A percentile compares a stretch with the other conserved stretches of the same genome.
Evolutionary conservation across 768 basidiomycete genomes (phyloP).

Genomic region (Fibroporia radiculosa): DNA sequence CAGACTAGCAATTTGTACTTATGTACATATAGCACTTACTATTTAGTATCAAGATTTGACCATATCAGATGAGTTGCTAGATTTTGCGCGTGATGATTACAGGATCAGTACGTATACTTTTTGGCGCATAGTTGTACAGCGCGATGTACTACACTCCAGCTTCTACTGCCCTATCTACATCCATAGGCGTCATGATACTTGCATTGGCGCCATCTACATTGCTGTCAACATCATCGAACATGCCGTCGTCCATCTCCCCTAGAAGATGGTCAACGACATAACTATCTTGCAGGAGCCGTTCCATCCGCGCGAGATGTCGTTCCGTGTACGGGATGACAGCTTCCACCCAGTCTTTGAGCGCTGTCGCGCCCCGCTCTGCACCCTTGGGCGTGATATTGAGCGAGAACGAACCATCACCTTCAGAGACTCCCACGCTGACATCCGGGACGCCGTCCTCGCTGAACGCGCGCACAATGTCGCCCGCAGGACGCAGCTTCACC

Average conservation of each 20-base stretch:
- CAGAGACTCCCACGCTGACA: slow-evolving; percentile 16
- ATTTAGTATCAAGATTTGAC: no score
- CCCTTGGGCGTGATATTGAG: neutral
- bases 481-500: slow-evolving; percentile 66
- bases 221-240: slow-evolving; percentile 43
- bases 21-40: no score
- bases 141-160: no score
- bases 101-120: no score
- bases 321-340: slow-evolving; percentile 92
- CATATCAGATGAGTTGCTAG: no score
- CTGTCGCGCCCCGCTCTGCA: slow-evolving; percentile 18
- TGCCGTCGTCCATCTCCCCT: slow-evolving; percentile 80
- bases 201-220: slow-evolving; percentile 9
- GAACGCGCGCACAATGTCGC: slow-evolving; percentile 69
- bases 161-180: slow-evolving; percentile 9
- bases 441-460: slow-evolving; percentile 10
- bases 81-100: no score
- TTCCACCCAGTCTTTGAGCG: slow-evolving; percentile 71
- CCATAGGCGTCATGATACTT: slow-evolving; percentile 4
- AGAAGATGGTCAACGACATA: slow-evolving; percentile 90
- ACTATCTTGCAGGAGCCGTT: slow-evolving; percentile 87
- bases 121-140: no score
- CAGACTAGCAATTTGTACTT: no score
- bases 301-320: slow-evolving; percentile 80
- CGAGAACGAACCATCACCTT: slow-evolving; percentile 11